A percentile compares a stretch with the other conserved stretches of the same genome.
phyloP scores from a whole-genome alignment of 306 rosid genomes.

The Urtica urens region DNA sequence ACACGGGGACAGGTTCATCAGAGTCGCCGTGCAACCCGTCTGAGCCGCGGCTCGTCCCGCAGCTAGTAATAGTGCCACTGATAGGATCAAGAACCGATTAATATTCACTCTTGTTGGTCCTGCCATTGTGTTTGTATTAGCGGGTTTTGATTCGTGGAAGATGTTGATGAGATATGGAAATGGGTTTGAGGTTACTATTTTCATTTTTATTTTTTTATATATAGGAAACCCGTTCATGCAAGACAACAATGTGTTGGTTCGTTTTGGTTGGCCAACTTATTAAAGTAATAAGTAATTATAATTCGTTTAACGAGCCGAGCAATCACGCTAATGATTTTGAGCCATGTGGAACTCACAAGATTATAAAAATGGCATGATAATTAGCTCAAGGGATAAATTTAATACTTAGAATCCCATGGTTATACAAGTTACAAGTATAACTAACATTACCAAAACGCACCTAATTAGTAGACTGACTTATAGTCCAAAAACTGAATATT shows the following conservation, averaged over 20 bases:
- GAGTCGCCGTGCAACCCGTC: slow-evolving; percentile 36
- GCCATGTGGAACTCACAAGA: neutral
- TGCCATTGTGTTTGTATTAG: too few relatives aligned
- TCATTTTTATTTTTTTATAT: slow-evolving; percentile 4
- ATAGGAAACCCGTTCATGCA: slow-evolving; percentile 4
- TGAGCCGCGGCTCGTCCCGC: slow-evolving; percentile 35
- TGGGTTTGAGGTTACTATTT: neutral
- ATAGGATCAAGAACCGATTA: slow-evolving; percentile 22
- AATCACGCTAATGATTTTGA: too few relatives aligned
- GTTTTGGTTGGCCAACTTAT: slow-evolving; percentile 42
- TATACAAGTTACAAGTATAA: slow-evolving; percentile 2
- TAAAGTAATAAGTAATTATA: too few relatives aligned
- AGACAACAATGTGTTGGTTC: slow-evolving; percentile 16
- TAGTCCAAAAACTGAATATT: too few relatives aligned
- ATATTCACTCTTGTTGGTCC: slow-evolving; percentile 9
- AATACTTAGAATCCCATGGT: neutral
- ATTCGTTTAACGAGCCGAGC: neutral
- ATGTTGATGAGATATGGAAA: neutral
- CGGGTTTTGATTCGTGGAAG: slow-evolving; percentile 4
- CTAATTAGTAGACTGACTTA: slow-evolving; percentile 1
- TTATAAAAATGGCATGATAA: too few relatives aligned
- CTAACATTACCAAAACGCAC: slow-evolving; percentile 12
- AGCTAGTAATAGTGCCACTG: slow-evolving; percentile 22
- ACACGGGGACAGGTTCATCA: slow-evolving; percentile 42
- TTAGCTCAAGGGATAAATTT: too few relatives aligned